Base-by-base conservation (phyloP, 164 flowering plant genomes). In the Cinnamomum micranthum region DNA sequence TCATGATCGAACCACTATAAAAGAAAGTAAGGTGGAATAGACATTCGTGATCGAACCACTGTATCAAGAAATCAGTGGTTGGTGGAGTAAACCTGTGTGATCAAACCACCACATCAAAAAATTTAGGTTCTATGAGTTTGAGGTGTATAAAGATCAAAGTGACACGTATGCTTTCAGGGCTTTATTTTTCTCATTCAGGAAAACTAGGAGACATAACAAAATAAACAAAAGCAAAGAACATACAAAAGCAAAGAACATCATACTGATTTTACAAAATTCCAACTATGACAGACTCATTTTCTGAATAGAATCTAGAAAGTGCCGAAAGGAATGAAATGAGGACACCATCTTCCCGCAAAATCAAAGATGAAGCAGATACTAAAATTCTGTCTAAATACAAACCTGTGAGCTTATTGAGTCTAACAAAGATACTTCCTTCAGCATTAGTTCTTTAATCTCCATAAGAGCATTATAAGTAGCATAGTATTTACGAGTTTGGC, bases 381-480 rank as follows among this genome's bases (percentile, higher is more conserved):
- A 15, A 67, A 27, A 73, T 50, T 60, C 71, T 62, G 59, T 47
- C 59, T 64, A 63, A 47, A 66, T 70, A 73, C 81, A 60, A 69
- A 94, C 98, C 96, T 94, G 98, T 75, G 91, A 87, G 76, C 80
- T 86, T 75, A 92, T 83, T 64, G 98, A 94, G 77, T 88, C 91
- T 74, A 94, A 76, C 70, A 94, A 87, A 51, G 97, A 91, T 64
- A 82, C 88, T 79, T 94, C 98, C 83, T 94, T 94, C 20, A 87
- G 80, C 92, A 90, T 87, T 83, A 91, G 71, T 55, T 92, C 97
- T 79, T 94, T 94, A 70, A 86, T 89, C 87, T 91, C 98, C 83
- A 91, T 65, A 74, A 94, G 94, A 65, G 97, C 88, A 86, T 94
- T 92, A 74, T 88, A 94, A 33, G 97, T 92, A n/a, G 85, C 97